phyloP scores from a whole-genome alignment of 257 asterid species.

The Fraxinus pennsylvanica region DNA sequence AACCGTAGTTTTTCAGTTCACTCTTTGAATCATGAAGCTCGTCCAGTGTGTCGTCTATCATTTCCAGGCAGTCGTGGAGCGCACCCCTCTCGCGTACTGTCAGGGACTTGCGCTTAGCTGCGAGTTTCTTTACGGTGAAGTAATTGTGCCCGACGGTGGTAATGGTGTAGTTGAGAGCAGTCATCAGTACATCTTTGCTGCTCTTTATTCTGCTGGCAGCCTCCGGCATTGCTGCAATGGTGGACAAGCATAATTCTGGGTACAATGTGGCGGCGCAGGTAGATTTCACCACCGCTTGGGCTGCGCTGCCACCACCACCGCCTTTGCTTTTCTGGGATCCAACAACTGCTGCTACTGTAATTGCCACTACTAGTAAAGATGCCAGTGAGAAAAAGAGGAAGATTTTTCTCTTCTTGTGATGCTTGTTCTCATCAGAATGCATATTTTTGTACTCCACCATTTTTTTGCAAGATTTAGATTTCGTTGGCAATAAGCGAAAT shows the following conservation, averaged over 20 bases:
- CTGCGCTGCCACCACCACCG: not conserved
- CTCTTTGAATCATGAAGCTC: constrained; percentile 43
- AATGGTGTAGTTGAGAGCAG: constrained; percentile 60
- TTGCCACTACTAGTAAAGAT: not conserved
- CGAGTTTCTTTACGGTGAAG: constrained; percentile 47
- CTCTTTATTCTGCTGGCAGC: constrained; percentile 24
- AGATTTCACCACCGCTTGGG: constrained; percentile 48
- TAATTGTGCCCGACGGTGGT: constrained; percentile 53
- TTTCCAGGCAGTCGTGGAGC: constrained; percentile 62
- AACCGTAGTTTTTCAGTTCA: constrained; percentile 39
- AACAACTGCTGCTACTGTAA: not conserved
- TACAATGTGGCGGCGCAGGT: constrained; percentile 68
- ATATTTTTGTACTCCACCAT: not conserved
- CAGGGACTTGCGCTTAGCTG: constrained; percentile 27
- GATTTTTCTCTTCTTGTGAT: not conserved
- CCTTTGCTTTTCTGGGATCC: not conserved
- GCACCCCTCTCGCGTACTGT: constrained; percentile 53
- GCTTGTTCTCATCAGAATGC: not conserved
- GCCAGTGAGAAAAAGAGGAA: not conserved
- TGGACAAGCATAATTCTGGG: constrained; percentile 64
- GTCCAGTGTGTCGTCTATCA: constrained; percentile 53
- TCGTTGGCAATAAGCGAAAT: not conserved
- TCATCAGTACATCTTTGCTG: constrained; percentile 53
- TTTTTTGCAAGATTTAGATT: not conserved
- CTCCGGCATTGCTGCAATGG: constrained; percentile 33